Base-by-base conservation (phyloP, 73 alveolate genomes). In the Paramecium sonneborni region DNA sequence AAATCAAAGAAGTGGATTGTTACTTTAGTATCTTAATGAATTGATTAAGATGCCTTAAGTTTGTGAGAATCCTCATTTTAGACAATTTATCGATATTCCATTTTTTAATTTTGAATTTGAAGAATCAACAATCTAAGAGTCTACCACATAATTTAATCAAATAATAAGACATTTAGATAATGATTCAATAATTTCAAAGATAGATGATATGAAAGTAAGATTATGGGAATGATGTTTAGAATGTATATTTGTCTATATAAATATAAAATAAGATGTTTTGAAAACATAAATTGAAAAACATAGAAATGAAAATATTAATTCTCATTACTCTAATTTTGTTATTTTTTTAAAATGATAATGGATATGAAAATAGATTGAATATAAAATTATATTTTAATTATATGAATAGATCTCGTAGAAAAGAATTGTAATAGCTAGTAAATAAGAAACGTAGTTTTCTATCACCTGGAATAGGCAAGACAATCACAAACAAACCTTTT, bases 381-480 rank as follows among this genome's bases (percentile, higher is more conserved):
- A 44, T 44, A 6, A 44, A 44, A 44, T 44, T 52, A 52, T 52
- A 52, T 48, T n/a, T n/a, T 3, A 52, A n/a, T 9, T 11, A 44
- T 44, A 62, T 62, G 84, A 62, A 62, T 62, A 62, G 84, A 62
- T 62, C 84, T 32, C 84, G 84, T 10, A 62, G 84, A 30, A 11
- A 30, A n/a, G 84, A 62, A 62, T 62, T 62, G 9, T 12, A 11
- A 30, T 30, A 26, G 26, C 3, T 62, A 46, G 46, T n/a, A 1
- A 12, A 32, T 32, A 62, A 62, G 84, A 62, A 62, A 62, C 23
- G 44, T 10, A 62, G 84, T 32, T 62, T 62, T 62, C 52, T 62
- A 1, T 62, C 84, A 23, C 84, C 84, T 6, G 3, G 4, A 26
- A 62, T 30, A 0, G 48, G 84, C 23, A 30, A 62, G 34, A 11